Percentiles rank a stretch among this genome's conserved stretches.
Conservation (phyloP, 1,139 yeast genomes). For the Geotrichum candidum region DNA sequence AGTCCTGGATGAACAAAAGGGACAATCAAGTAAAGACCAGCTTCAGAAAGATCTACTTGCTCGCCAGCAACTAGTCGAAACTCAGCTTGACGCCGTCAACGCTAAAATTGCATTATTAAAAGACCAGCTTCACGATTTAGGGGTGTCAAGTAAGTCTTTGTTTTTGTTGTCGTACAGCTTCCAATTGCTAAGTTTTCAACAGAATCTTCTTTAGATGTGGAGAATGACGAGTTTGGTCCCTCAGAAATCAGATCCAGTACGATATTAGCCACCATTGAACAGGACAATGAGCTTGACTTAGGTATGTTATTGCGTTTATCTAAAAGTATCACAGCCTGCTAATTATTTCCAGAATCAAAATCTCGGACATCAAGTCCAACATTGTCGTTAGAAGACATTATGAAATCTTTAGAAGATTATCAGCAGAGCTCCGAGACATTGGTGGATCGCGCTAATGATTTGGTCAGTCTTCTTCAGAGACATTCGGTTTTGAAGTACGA, state of each 20-base stretch:
- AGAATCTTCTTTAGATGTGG: slow-evolving; percentile 1
- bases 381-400: slow-evolving; percentile 45
- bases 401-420: slow-evolving; percentile 44
- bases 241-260: slow-evolving; percentile 1
- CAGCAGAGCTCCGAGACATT: slow-evolving; percentile 45
- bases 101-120: slow-evolving; percentile 33
- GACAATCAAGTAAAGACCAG: slow-evolving; percentile 8
- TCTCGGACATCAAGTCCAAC: slow-evolving; percentile 35
- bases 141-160: slow-evolving; percentile 19
- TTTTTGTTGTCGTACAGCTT: not conserved
- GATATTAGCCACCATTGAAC: slow-evolving; percentile 9
- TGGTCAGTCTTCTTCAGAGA: slow-evolving; percentile 51
- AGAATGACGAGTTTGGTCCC: slow-evolving; percentile 1
- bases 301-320: not conserved
- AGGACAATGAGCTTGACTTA: slow-evolving; percentile 8
- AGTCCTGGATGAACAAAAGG: slow-evolving; percentile 25
- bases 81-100: slow-evolving; percentile 38
- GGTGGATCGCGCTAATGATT: slow-evolving; percentile 55
- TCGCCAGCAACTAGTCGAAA: slow-evolving; percentile 32
- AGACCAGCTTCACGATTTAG: slow-evolving; percentile 31
- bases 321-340: not conserved
- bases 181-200: not conserved
- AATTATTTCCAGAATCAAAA: not conserved
- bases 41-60: slow-evolving; percentile 26
- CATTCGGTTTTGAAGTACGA: slow-evolving; percentile 63